Evolutionary conservation across 2,329 filamentous ascomycete genomes (phyloP), one percentile per base, ranked within the genome.

Genomic region (Colletotrichum eremochloae): DNA sequence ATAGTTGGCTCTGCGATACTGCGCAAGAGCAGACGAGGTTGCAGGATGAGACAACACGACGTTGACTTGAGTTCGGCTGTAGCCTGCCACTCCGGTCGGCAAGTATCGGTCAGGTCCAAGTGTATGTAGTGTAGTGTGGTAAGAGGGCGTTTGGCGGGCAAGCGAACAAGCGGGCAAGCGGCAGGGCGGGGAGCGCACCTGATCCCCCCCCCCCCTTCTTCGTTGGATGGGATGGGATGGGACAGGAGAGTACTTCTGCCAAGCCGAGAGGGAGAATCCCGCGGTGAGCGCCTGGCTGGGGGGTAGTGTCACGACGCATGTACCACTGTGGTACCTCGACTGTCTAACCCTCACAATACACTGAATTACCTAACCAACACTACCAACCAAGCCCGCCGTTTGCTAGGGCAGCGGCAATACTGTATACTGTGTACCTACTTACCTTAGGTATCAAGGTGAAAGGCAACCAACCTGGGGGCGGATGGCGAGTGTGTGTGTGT

Each of bases 71-170:
- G 66, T 61, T 72, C 66, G 70, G 70, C 44, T 64, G 66, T 60
- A 48, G 70, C 61, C 66, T 58, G 60, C 52, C 63, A 68, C 42
- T 71, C 53, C 65, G 44, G 69, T 72, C 66, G 69, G 65, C 53
- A 72, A 69, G 65, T 61, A 60, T 72, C 70, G 70, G 70, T 70
- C 66, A 69, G 66, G 70, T 70, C 66, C 58, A 60, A 52, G 69
- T 31, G 46, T 57, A 66, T 65, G 40, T 50, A 57, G 63, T 44
- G 44, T 11, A 46, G 69, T 31, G 46, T 63, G 69, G 65, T 48
- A 68, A 65, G 63, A 64, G 62, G 62, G 62, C 63, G 65, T 67
- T 60, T 68, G 57, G 65, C 58, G 63, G 70, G 29, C 58, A 38
- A 31, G 33, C 12, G 46, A 31, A 20, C 52, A 55, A 40, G 63